Evolutionary conservation across 2,329 filamentous ascomycete genomes (phyloP).

Genomic region (Fusarium xyrophilum): DNA sequence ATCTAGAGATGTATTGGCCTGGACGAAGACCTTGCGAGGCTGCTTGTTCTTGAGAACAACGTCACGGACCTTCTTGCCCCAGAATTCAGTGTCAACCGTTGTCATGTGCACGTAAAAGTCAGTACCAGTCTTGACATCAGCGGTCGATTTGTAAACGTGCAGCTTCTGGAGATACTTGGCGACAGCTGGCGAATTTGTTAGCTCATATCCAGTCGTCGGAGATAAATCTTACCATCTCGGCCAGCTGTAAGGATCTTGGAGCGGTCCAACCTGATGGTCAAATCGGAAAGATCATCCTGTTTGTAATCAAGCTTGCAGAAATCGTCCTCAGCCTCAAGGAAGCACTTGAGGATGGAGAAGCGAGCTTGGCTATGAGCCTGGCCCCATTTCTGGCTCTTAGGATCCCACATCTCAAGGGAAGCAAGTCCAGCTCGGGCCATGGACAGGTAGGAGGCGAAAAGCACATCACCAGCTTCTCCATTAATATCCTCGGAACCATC

Average conservation of each 20-base stretch:
- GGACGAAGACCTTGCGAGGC: conserved; percentile 90
- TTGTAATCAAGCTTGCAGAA: conserved; percentile 84
- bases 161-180: conserved; percentile 88
- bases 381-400: conserved; percentile 88
- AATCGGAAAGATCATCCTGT: conserved; percentile 76
- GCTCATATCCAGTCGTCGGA: conserved; percentile 4
- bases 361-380: conserved; percentile 91
- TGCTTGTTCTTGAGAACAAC: conserved; percentile 79
- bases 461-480: conserved; percentile 80
- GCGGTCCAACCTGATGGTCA: conserved; percentile 83
- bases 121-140: conserved; percentile 78
- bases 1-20: conserved; percentile 84
- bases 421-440: conserved; percentile 94
- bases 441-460: conserved; percentile 86
- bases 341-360: conserved; percentile 84
- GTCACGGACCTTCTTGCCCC: conserved; percentile 78
- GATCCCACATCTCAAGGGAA: conserved; percentile 93
- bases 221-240: conserved; percentile 61
- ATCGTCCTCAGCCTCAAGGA: conserved; percentile 83
- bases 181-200: conserved; percentile 63
- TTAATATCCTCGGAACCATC: conserved; percentile 76
- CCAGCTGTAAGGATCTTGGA: conserved; percentile 86
- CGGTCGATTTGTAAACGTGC: conserved; percentile 91
- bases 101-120: conserved; percentile 86
- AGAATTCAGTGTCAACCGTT: conserved; percentile 80